phyloP scores from a whole-genome alignment of 768 basidiomycete genomes.

The Fomitopsis pulvina region DNA sequence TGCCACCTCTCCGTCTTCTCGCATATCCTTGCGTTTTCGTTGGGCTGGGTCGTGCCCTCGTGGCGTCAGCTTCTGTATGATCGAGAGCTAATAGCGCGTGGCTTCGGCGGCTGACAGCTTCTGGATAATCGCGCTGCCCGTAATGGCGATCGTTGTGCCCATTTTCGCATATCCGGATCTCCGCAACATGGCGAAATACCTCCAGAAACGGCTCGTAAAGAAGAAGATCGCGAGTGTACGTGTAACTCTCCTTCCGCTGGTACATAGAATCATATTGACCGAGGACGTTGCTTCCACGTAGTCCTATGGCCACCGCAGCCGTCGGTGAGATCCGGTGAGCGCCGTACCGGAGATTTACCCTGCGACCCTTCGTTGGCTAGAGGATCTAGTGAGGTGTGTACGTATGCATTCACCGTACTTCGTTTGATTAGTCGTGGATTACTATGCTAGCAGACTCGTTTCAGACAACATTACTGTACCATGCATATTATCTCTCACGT shows the following conservation, averaged over 20 bases:
- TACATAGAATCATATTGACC: no score
- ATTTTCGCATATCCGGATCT: constrained; percentile 50
- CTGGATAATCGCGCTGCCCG: constrained; percentile 59
- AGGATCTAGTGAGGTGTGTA: no score
- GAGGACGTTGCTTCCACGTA: neutral
- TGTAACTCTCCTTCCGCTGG: neutral
- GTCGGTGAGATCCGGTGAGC: neutral
- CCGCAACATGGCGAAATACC: constrained; percentile 35
- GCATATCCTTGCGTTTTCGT: neutral
- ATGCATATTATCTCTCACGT: no score
- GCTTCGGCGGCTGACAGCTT: constrained; percentile 35
- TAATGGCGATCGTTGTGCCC: constrained; percentile 47
- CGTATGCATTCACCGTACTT: no score
- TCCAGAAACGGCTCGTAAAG: constrained; percentile 34
- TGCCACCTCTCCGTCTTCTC: neutral
- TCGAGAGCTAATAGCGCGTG: neutral
- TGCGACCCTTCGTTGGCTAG: no score
- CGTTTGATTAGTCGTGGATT: no score
- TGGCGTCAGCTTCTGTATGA: neutral
- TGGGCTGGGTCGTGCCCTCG: neutral
- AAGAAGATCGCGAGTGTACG: constrained; percentile 27
- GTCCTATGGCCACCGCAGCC: neutral
- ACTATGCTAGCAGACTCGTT: no score
- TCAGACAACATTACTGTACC: no score
- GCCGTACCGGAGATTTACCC: no score